Base-by-base conservation (phyloP, 805 yeast genomes). In the Myxozyma neotropica region DNA sequence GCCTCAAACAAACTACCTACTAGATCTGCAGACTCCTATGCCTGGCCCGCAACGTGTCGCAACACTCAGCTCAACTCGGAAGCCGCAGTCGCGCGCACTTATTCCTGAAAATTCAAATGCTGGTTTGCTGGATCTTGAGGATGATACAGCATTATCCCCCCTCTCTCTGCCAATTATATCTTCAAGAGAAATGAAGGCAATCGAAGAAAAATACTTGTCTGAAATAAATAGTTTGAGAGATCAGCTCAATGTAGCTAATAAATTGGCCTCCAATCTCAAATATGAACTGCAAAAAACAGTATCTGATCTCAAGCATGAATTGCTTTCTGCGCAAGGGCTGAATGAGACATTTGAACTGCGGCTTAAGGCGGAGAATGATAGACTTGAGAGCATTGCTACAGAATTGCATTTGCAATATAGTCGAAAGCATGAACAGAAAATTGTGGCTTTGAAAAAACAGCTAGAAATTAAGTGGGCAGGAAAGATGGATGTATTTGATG, bases 331-430 rank as follows among this genome's bases (percentile, higher is more conserved):
- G 12, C 29, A 36, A 15, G 55, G 24, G 5, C 5, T 15, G 19
- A 51, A 39, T 26, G 53, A 13, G 1, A 44, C 27, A 5, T 44
- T 62, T 17, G 66, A 62, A 33, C 50, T 51, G 31, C 45, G 55
- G 10, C 47, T 42, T 15, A 19, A 23, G 15, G 44, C 42, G 4
- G 66, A 62, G 50, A 52, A 49, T 27, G 51, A 57, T 38, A 36
- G 66, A 45, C 47, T 62, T n/a, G 66, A 62, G 39, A 39, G 36
- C 27, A 26, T 62, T 12, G 66, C 66, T 19, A 58, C 44, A 26
- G 65, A 62, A 40, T 27, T 62, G 13, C 66, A 62, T 33, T 21
- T 48, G 4, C 66, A 60, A 36, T 62, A 62, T 35, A 52, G 59
- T 38, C 46, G 56, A 23, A 62, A 62, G 35, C 66, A 62, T 40